These are phyloP conservation scores for Phalaenopsis aphrodite DNA, from an alignment of 106 monocot species.

Conservation along the genomic window DNA sequence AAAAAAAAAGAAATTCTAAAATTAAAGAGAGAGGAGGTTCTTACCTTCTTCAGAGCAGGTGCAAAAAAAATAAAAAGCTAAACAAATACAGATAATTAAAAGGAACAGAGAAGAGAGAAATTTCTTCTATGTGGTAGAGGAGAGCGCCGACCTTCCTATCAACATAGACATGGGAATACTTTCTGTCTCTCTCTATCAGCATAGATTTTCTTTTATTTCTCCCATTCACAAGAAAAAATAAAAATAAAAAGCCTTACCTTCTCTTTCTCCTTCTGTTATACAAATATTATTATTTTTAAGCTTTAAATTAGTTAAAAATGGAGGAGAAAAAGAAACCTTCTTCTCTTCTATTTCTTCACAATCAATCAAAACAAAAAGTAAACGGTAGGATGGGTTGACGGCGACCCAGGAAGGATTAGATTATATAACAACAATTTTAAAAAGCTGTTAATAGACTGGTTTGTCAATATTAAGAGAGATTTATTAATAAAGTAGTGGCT, in stretches of 20 bases:
- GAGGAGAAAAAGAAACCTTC: background rate
- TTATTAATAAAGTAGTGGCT: too few species aligned
- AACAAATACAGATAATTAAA: background rate
- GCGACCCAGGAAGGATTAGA: background rate
- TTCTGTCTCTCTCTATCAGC: background rate
- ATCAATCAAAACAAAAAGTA: background rate
- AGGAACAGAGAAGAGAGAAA: background rate
- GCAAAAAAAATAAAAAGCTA: background rate
- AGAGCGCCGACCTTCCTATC: background rate
- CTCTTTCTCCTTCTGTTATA: background rate
- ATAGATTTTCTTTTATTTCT: background rate
- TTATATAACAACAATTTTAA: background rate
- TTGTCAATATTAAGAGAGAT: background rate
- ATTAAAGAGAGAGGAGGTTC: background rate
- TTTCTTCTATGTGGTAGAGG: background rate
- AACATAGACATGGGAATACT: background rate
- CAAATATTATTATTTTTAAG: background rate
- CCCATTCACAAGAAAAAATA: background rate
- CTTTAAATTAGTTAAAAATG: background rate
- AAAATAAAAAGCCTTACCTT: background rate
- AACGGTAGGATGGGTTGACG: slow-evolving; percentile 1
- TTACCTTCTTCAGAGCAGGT: background rate
- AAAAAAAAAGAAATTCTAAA: too few species aligned
- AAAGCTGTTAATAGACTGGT: background rate
- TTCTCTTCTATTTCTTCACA: background rate